Percentiles rank a stretch among this genome's conserved stretches.
Conservation (phyloP, 805 yeast species). For the Grigorovia transvaalensis region DNA sequence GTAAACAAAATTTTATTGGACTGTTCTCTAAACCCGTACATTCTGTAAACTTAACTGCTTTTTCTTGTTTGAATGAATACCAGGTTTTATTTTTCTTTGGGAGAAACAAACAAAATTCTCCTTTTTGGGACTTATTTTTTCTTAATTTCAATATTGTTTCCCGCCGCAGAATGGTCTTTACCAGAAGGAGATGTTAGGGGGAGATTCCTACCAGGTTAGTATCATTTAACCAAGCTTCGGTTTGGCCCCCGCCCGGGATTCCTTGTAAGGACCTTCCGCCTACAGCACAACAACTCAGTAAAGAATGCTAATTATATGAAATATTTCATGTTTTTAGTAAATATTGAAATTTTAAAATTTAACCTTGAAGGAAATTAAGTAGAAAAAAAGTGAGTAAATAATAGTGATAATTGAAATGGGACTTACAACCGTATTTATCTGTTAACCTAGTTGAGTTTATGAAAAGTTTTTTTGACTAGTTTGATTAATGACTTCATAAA, state of each 20-base stretch:
- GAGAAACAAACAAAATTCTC: not conserved
- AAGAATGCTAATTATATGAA: not conserved
- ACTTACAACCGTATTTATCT: not conserved
- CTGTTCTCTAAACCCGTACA: not conserved
- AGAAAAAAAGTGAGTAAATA: conserved; percentile 19
- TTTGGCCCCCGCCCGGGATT: not conserved
- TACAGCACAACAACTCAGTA: not conserved
- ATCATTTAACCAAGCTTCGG: too few relatives aligned
- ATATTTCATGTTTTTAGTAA: not conserved
- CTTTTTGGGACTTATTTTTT: not conserved
- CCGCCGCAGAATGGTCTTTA: not conserved
- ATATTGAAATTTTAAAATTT: not conserved
- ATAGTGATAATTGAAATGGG: not conserved
- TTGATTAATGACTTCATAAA: too few relatives aligned
- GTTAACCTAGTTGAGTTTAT: not conserved
- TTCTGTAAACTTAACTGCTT: not conserved
- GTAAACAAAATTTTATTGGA: not conserved
- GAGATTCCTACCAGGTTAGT: not conserved
- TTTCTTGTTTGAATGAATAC: too few relatives aligned
- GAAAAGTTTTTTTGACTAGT: too few relatives aligned
- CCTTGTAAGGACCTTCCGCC: not conserved
- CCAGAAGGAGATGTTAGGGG: not conserved
- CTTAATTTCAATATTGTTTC: not conserved
- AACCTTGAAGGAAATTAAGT: conserved; percentile 11
- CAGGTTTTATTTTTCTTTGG: too few relatives aligned